These are phyloP conservation scores for Tricladium varicosporioides DNA, from an alignment of 2,329 filamentous ascomycete species.

Conservation along the genomic window DNA sequence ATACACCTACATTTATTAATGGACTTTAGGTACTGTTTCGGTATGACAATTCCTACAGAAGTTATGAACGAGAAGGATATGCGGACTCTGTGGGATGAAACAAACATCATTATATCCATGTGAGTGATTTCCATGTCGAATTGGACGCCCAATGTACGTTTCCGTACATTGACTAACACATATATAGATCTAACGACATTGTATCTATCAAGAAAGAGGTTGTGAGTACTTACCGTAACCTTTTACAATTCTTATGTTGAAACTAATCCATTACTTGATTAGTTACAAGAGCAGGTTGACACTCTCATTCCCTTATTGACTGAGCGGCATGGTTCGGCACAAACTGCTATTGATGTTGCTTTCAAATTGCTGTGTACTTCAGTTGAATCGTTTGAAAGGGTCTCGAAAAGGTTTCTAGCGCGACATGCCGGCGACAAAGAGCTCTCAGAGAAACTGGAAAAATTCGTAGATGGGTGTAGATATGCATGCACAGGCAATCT, in stretches of 20 bases:
- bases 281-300: conserved; percentile 10
- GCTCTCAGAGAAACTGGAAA: conserved; percentile 3
- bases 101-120: conserved; percentile 26
- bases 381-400: conserved; percentile 8
- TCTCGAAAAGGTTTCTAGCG: conserved; percentile 4
- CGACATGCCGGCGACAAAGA: not conserved
- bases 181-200: conserved; percentile 24
- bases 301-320: conserved; percentile 12
- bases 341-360: conserved; percentile 10
- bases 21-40: too few species aligned
- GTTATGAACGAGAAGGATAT: conserved; percentile 6
- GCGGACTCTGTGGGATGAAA: conserved; percentile 23
- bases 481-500: conserved; percentile 15
- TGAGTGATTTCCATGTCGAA: conserved; percentile 3
- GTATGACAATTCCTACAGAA: not conserved
- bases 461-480: conserved; percentile 12
- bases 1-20: not conserved
- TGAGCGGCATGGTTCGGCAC: conserved; percentile 2
- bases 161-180: not conserved
- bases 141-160: not conserved
- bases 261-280: not conserved
- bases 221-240: conserved; percentile 2
- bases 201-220: conserved; percentile 26
- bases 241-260: not conserved
- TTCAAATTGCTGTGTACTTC: conserved; percentile 6